phyloP scores from a whole-genome alignment of 2,329 filamentous ascomycete genomes.

The Elsinoe arachidis region DNA sequence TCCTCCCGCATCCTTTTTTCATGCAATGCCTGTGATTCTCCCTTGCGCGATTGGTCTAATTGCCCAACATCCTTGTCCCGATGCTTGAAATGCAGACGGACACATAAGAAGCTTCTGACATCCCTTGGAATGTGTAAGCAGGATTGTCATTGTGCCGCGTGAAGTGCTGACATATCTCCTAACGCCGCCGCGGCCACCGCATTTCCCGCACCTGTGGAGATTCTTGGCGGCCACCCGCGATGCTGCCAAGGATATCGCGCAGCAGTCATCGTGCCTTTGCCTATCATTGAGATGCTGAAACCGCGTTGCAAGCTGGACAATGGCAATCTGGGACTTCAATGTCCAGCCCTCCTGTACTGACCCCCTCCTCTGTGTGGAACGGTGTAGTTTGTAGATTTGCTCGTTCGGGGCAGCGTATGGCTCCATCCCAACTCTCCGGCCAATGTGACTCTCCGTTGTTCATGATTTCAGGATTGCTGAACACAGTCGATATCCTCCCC shows the following conservation, averaged over 20 bases:
- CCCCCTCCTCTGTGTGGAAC: no score
- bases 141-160: background rate
- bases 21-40: background rate
- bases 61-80: no score
- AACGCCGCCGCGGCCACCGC: background rate
- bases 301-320: background rate
- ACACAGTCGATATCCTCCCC: no score
- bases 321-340: background rate
- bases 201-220: background rate
- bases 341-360: no score
- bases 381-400: no score
- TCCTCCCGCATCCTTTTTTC: background rate
- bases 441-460: no score
- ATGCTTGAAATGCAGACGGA: no score
- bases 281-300: background rate
- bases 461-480: no score
- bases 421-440: no score
- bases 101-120: background rate
- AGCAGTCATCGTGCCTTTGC: background rate
- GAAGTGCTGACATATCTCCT: slow-evolving; percentile 3
- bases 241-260: background rate
- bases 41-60: background rate
- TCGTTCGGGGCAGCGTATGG: no score
- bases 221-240: background rate
- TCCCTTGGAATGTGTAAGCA: background rate